Conservation (phyloP, 257 asterid species). For the Striga asiatica region DNA sequence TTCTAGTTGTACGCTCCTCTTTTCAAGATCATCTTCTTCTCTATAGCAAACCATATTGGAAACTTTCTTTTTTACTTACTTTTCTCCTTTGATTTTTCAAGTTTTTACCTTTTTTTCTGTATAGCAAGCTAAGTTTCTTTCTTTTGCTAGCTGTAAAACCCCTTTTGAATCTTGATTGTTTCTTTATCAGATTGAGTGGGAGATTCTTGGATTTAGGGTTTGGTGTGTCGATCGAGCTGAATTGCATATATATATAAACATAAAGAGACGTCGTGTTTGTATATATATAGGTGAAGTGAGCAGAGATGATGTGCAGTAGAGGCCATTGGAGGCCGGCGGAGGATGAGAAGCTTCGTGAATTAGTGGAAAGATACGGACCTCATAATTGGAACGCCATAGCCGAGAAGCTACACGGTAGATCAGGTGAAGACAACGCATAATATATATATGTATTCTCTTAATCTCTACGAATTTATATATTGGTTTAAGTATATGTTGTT, state of each 20-base stretch:
- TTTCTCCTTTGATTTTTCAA: too few relatives aligned
- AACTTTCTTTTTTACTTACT: background rate
- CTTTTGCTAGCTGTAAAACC: too few relatives aligned
- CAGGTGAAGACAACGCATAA: conserved; percentile 45
- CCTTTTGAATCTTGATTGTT: too few relatives aligned
- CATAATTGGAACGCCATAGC: conserved; percentile 97
- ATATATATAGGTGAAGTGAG: background rate
- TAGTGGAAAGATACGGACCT: conserved; percentile 83
- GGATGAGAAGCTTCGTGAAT: conserved; percentile 67
- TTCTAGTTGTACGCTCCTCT: background rate
- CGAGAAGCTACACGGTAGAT: conserved; percentile 73
- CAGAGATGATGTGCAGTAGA: conserved; percentile 48
- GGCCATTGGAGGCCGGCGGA: conserved; percentile 98
- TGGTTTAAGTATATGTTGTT: background rate
- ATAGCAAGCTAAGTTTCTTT: too few relatives aligned
- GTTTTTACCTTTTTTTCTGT: too few relatives aligned
- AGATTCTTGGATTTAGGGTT: too few relatives aligned
- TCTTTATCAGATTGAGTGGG: background rate
- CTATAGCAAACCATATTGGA: background rate
- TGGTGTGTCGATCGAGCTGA: too few relatives aligned
- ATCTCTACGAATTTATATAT: too few relatives aligned
- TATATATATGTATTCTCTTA: background rate
- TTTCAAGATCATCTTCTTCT: background rate
- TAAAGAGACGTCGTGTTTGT: too few relatives aligned
- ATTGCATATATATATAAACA: too few relatives aligned